A percentile compares a stretch with the other conserved stretches of the same genome.
These are phyloP conservation scores for Cutaneotrichosporon arboriforme DNA, from an alignment of 1,284 basidiomycete genomes.

Conservation along the genomic window DNA sequence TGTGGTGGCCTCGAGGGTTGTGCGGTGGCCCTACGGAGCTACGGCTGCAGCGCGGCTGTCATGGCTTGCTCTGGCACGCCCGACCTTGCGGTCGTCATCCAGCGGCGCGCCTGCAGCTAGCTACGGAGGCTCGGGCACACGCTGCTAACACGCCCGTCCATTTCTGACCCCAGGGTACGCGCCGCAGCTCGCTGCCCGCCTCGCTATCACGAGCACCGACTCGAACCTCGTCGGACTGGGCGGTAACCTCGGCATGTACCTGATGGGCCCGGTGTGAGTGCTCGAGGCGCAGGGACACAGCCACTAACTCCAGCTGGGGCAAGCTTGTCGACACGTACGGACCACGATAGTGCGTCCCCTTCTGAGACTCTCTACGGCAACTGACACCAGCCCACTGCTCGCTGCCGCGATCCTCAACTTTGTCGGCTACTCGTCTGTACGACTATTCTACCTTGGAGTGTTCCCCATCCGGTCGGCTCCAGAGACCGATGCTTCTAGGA, in stretches of 20 bases:
- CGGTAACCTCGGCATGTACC: constrained; percentile 46
- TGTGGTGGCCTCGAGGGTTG: too few species aligned
- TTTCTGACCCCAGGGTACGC: constrained; percentile 59
- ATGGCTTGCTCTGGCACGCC: too few species aligned
- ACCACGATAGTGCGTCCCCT: constrained; percentile 45
- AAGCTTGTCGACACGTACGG: constrained; percentile 61
- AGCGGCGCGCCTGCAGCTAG: too few species aligned
- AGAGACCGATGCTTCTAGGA: constrained; percentile 15
- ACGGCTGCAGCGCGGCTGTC: too few species aligned
- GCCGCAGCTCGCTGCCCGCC: constrained; percentile 65
- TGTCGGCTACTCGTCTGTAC: constrained; percentile 63
- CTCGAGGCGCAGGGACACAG: neutral
- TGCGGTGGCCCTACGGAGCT: too few species aligned
- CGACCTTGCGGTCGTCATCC: too few species aligned
- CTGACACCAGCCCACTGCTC: constrained; percentile 42
- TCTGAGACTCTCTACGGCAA: too few species aligned
- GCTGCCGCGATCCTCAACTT: constrained; percentile 55
- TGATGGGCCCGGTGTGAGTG: constrained; percentile 28
- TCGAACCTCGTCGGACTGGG: constrained; percentile 62
- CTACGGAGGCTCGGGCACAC: too few species aligned
- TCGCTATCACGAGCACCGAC: constrained; percentile 67
- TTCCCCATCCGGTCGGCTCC: constrained; percentile 22
- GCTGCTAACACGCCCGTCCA: neutral
- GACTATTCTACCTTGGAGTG: constrained; percentile 55
- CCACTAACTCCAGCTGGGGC: constrained; percentile 55